Base-by-base conservation (phyloP, 805 yeast genomes). In the Ascoidea asiatica region DNA sequence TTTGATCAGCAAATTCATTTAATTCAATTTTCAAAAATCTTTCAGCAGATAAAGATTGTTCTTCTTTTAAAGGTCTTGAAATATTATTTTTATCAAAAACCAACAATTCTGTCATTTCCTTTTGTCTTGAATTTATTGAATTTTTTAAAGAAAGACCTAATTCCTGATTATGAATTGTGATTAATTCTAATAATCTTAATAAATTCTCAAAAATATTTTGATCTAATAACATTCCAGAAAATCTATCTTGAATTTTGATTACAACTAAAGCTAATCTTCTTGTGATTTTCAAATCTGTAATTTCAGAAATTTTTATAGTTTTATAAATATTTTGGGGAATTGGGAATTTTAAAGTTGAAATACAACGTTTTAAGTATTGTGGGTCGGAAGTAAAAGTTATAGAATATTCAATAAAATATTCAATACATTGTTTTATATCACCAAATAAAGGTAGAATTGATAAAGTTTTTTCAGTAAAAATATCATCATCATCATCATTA, bases 201-300 rank as follows among this genome's bases (percentile, higher is more conserved):
- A 81, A 60, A n/a, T 69, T 65, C 19, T 77, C 77, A 40, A 78
- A 76, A 35, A 81, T 69, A 22, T 72, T 70, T 3, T 75, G 70
- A 45, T 82, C 84, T 39, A 88, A 61, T 17, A 86, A 58, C 67
- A 80, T 77, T 3, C 95, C 90, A 11, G 77, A 70, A 50, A 81
- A 81, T 42, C 73, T 69, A 20, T 69, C 75, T 33, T 72, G 67
- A 8, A 83, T 67, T 5, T 78, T 77, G 36, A 70, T 66, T 3
- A 81, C 70, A 3, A 81, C 72, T 23, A 68, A 51, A 5, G 73
- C 62, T 13, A 80, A 56, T 47, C 92, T 66, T 41, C 67, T 69
- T 1, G 74, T 67, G 46, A 80, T 58, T 15, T 63, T 56, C 17
- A 59, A 50, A 40, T 69, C 70, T 3, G 66, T 53, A 40, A 54